Evolutionary conservation across 768 basidiomycete genomes (phyloP), one percentile per base, ranked within the genome.

Genomic region (Mycena chlorophos): DNA sequence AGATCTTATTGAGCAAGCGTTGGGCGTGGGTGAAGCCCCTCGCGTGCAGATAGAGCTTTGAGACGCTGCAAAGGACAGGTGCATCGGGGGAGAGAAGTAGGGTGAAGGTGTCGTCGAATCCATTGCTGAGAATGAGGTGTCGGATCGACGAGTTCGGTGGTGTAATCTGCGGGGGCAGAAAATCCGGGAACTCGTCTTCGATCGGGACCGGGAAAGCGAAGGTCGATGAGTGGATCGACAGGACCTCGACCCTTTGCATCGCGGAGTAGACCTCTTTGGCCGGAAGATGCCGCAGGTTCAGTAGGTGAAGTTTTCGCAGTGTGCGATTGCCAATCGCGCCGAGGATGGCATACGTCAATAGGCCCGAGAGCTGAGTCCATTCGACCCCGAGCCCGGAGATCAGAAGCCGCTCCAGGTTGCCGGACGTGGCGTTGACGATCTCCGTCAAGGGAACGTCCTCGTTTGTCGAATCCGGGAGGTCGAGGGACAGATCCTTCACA

Each of bases 381-480:
- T 42, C 40, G 17, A 54, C 49, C 1, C 2, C 31, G 1, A 57
- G 34, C 2, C 60, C 55, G 1, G 55, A 54, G 30, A 61, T 37
- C 5, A 61, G 51, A 23, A 61, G 49, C 12, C 60, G 51, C 25
- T 57, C 55, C 37, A 61, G 43, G 17, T 54, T 54, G 12, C 23
- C 45, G 13, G 12, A 52, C 5, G 23, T 39, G 3, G 46, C 34
- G 4, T 54, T 49, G 16, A 61, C 28, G 5, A 28, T 34, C 20
- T 39, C 31, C 45, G 20, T 28, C 3, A 60, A 30, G 14, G 58
- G 54, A 2, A 34, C 22, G 23, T 56, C 55, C 23, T 60, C 59
- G 30, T 60, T 29, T 8, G 48, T 49, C 19, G 55, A 56, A 42
- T 60, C 58, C 25, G 58, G 54, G 2, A 56, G 42, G 43, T 56